Conservation (phyloP, 2,329 filamentous ascomycete species). For the Tympanopsis confertula region DNA sequence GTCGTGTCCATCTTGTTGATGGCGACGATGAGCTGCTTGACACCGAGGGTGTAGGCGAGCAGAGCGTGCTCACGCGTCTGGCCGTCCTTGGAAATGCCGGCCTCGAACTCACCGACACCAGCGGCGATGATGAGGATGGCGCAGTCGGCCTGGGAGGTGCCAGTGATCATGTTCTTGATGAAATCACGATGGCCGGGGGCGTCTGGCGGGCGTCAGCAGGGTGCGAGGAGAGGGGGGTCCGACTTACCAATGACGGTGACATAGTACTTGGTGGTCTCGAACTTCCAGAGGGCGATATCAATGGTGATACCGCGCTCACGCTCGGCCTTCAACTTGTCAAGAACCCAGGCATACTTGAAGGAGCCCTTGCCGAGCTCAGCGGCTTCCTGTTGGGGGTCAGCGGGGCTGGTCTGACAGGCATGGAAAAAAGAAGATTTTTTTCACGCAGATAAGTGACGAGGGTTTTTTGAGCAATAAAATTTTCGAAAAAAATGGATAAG, state of each 20-base stretch:
- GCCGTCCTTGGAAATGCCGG: conserved; percentile 99
- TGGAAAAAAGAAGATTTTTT: conserved; percentile 9
- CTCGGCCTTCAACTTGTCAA: conserved; percentile 99
- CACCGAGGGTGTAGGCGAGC: conserved; percentile 98
- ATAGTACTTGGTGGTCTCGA: conserved; percentile 96
- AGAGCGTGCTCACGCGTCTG: conserved; percentile 99
- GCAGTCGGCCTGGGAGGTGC: conserved; percentile 99
- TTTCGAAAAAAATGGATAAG: conserved; percentile 4
- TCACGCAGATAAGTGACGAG: conserved; percentile 11
- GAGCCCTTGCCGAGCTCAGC: conserved; percentile 99
- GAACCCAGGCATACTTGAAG: conserved; percentile 99
- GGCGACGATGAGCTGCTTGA: conserved; percentile 99
- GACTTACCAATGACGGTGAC: conserved; percentile 89
- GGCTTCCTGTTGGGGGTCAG: conserved; percentile 58
- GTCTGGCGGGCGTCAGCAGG: conserved; percentile 36
- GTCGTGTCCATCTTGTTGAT: conserved; percentile 99
- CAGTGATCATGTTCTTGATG: conserved; percentile 99
- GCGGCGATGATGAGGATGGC: conserved; percentile 99
- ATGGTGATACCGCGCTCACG: conserved; percentile 99
- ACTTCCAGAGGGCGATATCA: conserved; percentile 99
- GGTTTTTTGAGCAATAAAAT: conserved; percentile 6
- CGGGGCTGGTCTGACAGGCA: conserved; percentile 1
- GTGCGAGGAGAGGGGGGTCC: neutral
- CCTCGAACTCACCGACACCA: conserved; percentile 99
- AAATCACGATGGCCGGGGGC: conserved; percentile 99